Evolutionary conservation across 2,329 filamentous ascomycete species (phyloP).

Genomic region (Alternaria atra): DNA sequence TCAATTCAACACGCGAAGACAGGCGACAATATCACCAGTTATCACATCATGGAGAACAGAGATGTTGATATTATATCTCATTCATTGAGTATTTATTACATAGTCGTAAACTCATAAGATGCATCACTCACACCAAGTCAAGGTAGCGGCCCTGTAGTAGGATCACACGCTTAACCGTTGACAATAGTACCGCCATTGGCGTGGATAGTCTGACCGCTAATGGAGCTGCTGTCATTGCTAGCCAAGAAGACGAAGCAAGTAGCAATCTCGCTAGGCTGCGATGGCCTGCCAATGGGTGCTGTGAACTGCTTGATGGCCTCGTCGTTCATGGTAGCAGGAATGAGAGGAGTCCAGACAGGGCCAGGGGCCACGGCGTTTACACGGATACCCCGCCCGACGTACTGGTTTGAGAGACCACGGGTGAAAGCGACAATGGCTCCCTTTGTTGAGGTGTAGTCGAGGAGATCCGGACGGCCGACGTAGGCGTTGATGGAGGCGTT

Average conservation of each 20-base stretch:
- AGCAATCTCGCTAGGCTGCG: conserved; percentile 83
- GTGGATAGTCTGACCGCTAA: conserved; percentile 77
- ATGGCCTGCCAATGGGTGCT: conserved; percentile 78
- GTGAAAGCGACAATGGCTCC: conserved; percentile 84
- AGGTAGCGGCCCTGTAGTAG: not conserved
- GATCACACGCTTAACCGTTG: conserved; percentile 34
- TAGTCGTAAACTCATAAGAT: conserved; percentile 11
- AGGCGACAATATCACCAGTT: not conserved
- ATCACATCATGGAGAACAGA: not conserved
- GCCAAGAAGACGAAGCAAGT: conserved; percentile 85
- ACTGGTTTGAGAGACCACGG: conserved; percentile 78
- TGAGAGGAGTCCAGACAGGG: conserved; percentile 59
- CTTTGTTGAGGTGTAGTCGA: conserved; percentile 84
- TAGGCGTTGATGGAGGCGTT: conserved; percentile 86
- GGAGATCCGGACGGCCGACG: conserved; percentile 78
- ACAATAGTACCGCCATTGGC: conserved; percentile 59
- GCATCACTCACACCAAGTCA: not conserved
- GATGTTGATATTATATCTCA: not conserved
- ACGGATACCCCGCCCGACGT: conserved; percentile 74
- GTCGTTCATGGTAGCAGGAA: conserved; percentile 54
- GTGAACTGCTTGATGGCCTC: conserved; percentile 76
- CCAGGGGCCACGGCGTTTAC: conserved; percentile 82
- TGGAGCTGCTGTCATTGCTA: conserved; percentile 74
- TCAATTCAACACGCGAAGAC: not conserved
- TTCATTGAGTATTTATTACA: conserved; percentile 4